Evolutionary conservation across 2,329 filamentous ascomycete genomes (phyloP).

Genomic region (Esteya vermicola): DNA sequence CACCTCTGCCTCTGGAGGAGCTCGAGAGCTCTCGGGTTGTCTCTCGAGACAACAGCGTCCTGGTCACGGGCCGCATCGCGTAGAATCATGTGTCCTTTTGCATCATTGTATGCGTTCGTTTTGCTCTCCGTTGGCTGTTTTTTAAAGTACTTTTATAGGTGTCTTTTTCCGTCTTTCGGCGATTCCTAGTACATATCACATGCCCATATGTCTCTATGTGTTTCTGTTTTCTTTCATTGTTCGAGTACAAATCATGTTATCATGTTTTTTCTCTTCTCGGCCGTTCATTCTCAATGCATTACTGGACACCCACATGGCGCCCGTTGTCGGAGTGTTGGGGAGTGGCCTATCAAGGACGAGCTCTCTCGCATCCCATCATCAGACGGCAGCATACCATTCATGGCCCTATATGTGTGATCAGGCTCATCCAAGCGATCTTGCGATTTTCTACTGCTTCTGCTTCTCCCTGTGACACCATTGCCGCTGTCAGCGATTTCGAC

Average conservation of each 20-base stretch:
- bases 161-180: not conserved
- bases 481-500: not conserved
- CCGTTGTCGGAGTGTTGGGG: not conserved
- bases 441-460: no score
- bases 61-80: conserved; percentile 1
- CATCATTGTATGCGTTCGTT: not conserved
- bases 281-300: not conserved
- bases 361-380: not conserved
- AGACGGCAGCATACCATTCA: no score
- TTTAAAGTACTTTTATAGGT: not conserved
- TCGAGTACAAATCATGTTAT: not conserved
- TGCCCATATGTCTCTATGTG: not conserved
- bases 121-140: not conserved
- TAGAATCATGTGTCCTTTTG: not conserved
- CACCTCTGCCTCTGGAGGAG: conserved; percentile 16
- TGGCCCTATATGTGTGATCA: no score
- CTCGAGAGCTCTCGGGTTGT: conserved; percentile 10
- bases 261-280: not conserved
- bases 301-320: conserved; percentile 5
- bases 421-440: no score
- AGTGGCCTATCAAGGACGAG: not conserved
- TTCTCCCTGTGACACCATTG: not conserved
- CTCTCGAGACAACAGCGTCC: conserved; percentile 10
- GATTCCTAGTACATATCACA: not conserved
- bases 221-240: not conserved